A percentile compares a stretch with the other conserved stretches of the same genome.
Conservation (phyloP, 2,329 filamentous ascomycete species). For the Diaporthe helianthi region DNA sequence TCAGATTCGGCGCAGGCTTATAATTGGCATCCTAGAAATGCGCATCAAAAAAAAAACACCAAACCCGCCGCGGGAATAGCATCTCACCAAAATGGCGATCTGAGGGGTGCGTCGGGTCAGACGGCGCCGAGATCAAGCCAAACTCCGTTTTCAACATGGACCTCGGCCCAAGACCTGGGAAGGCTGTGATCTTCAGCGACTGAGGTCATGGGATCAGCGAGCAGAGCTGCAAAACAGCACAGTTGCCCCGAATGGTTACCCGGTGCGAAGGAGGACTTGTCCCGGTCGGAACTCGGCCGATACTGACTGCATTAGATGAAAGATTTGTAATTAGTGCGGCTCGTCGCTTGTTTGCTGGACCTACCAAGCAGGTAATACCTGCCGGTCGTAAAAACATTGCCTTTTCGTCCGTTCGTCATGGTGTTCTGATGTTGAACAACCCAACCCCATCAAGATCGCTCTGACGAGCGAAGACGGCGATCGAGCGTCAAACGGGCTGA, state of each 20-base stretch:
- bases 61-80: conserved; percentile 3
- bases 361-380: background rate
- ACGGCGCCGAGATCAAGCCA: conserved; percentile 11
- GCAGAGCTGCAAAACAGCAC: conserved; percentile 22
- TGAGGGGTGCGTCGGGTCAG: conserved; percentile 10
- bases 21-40: background rate
- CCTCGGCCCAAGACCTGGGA: conserved; percentile 4
- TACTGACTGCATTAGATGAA: conserved; percentile 9
- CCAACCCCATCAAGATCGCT: background rate
- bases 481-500: background rate
- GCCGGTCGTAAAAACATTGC: background rate
- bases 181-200: conserved; percentile 5
- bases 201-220: conserved; percentile 24
- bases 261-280: conserved; percentile 4
- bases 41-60: conserved; percentile 1
- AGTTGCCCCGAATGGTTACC: conserved; percentile 14
- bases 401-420: background rate
- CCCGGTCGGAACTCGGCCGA: conserved; percentile 25
- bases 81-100: background rate
- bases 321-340: conserved; percentile 24
- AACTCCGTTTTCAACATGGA: background rate
- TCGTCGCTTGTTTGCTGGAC: conserved; percentile 1
- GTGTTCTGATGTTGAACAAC: background rate
- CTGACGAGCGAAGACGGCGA: background rate
- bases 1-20: background rate